phyloP scores from a whole-genome alignment of 1,284 basidiomycete genomes.

The Rhodotorula sp. region DNA sequence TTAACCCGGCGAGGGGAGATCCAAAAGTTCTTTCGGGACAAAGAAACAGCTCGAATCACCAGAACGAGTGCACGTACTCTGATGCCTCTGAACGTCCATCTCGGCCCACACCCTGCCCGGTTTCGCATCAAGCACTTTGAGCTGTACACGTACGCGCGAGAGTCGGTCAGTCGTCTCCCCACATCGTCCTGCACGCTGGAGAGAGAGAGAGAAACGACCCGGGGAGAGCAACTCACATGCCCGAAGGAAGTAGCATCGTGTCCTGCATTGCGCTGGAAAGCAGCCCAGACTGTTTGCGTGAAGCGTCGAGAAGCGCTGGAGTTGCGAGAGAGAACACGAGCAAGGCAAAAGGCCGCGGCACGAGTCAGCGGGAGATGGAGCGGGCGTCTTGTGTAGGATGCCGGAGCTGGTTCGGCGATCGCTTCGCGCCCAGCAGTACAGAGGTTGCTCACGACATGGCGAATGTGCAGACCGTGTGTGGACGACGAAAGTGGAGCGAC shows the following conservation, averaged over 20 bases:
- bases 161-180: neutral
- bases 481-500: neutral
- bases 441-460: conserved; percentile 2
- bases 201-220: too few species aligned
- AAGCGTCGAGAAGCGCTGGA: conserved; percentile 31
- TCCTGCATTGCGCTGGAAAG: conserved; percentile 35
- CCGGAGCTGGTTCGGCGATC: too few species aligned
- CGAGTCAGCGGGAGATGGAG: neutral
- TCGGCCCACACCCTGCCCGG: conserved; percentile 11
- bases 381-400: too few species aligned
- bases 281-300: conserved; percentile 35
- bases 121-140: conserved; percentile 16
- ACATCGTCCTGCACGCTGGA: too few species aligned
- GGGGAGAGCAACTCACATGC: conserved; percentile 18
- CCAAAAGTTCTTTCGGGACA: neutral
- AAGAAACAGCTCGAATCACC: too few species aligned
- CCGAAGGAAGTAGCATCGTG: conserved; percentile 37
- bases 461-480: neutral
- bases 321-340: too few species aligned
- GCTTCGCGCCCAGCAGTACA: accelerated
- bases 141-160: neutral
- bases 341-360: neutral
- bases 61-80: conserved; percentile 10
- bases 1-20: neutral
- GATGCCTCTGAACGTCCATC: conserved; percentile 33